Percentiles rank a stretch among this genome's conserved stretches.
phyloP scores from a whole-genome alignment of 768 basidiomycete species.

The Trametes gibbosa region DNA sequence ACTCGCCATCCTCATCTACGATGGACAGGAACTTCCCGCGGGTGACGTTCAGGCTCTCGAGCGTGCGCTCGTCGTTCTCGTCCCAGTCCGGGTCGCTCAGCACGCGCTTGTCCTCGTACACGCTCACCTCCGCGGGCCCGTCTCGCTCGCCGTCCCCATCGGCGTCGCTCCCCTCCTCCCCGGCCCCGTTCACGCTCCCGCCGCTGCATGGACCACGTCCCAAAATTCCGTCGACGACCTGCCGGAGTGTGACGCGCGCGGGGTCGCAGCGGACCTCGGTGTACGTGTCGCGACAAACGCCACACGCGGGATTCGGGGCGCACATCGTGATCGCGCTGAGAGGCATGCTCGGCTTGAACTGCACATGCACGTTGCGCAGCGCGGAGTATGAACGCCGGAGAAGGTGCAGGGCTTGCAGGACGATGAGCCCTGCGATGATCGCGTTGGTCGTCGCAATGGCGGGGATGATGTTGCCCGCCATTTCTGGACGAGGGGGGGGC shows the following conservation, averaged over 20 bases:
- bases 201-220: constrained; percentile 40
- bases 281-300: constrained; percentile 86
- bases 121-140: constrained; percentile 60
- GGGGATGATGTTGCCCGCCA: constrained; percentile 99
- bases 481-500: constrained; percentile 53
- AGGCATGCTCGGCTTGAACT: constrained; percentile 76
- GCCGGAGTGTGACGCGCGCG: constrained; percentile 60
- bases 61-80: constrained; percentile 77
- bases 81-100: constrained; percentile 93
- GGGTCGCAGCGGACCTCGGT: constrained; percentile 72
- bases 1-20: constrained; percentile 82
- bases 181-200: neutral
- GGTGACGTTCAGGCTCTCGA: constrained; percentile 77
- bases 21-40: constrained; percentile 87
- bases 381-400: constrained; percentile 60
- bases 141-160: constrained; percentile 28
- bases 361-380: constrained; percentile 74
- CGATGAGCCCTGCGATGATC: constrained; percentile 92
- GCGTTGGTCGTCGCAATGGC: constrained; percentile 99
- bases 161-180: neutral
- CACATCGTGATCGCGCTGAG: constrained; percentile 67
- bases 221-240: constrained; percentile 68
- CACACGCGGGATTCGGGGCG: constrained; percentile 74
- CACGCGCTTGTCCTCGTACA: constrained; percentile 84
- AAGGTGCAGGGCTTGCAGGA: constrained; percentile 86